Conservation (phyloP, 2,329 filamentous ascomycete species). For the Microcera coccophila region DNA sequence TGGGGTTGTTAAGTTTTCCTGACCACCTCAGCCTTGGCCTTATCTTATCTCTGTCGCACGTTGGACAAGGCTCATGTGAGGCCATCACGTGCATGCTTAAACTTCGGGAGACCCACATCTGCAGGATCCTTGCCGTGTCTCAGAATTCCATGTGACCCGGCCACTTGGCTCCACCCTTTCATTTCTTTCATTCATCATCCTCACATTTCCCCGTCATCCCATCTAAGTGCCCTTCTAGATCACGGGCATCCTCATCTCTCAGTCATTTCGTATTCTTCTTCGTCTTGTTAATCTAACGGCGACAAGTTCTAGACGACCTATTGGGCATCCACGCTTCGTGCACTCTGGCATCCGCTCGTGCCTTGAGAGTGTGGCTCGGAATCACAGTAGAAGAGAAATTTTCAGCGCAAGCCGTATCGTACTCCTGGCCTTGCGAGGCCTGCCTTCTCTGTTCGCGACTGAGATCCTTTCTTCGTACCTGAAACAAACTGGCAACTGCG, state of each 20-base stretch:
- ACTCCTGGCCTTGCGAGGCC: constrained; percentile 26
- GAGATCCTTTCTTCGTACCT: constrained; percentile 21
- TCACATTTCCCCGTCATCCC: constrained; percentile 16
- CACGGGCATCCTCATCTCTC: constrained; percentile 14
- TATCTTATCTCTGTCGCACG: too few species aligned
- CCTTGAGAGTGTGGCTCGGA: constrained; percentile 21
- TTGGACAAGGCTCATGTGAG: neutral
- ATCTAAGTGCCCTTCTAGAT: constrained; percentile 14
- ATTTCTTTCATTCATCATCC: constrained; percentile 9
- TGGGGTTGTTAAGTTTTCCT: too few species aligned
- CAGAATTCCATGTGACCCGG: constrained; percentile 12
- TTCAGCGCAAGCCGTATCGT: constrained; percentile 22
- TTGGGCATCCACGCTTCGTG: constrained; percentile 13
- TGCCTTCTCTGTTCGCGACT: constrained; percentile 23
- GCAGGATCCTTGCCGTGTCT: constrained; percentile 4
- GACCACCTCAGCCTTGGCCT: too few species aligned
- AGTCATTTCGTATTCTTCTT: constrained; percentile 12
- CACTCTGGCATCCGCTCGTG: constrained; percentile 20
- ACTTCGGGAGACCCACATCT: neutral
- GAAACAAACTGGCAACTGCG: constrained; percentile 23
- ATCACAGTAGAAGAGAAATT: constrained; percentile 27
- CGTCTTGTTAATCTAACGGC: constrained; percentile 15
- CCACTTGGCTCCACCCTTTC: constrained; percentile 17
- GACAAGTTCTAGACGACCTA: constrained; percentile 14
- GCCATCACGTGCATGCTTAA: constrained; percentile 4